Evolutionary conservation across 2,329 filamentous ascomycete genomes (phyloP).

Genomic region (Colletotrichum sp.): DNA sequence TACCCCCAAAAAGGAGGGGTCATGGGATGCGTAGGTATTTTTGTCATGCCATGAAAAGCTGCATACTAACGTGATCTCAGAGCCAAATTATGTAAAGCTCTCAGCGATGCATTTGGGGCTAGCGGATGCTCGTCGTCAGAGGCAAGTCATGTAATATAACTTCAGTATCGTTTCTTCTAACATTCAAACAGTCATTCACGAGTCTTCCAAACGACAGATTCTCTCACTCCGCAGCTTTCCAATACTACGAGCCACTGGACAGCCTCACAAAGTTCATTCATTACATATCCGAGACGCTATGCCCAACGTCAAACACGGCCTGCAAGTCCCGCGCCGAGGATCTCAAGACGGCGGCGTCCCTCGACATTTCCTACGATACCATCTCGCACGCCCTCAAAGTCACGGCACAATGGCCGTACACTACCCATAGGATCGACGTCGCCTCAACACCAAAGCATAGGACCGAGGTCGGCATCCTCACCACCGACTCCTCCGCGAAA

Average conservation of each 20-base stretch:
- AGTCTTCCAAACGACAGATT: slow-evolving; percentile 49
- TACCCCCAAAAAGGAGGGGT: slow-evolving; percentile 56
- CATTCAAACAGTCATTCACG: slow-evolving; percentile 58
- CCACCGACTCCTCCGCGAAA: slow-evolving; percentile 62
- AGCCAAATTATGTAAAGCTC: slow-evolving; percentile 58
- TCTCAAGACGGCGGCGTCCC: slow-evolving; percentile 58
- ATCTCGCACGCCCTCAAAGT: slow-evolving; percentile 69
- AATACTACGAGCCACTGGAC: slow-evolving; percentile 73
- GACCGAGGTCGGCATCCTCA: slow-evolving; percentile 83
- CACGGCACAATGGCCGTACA: slow-evolving; percentile 67
- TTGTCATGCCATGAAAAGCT: background rate
- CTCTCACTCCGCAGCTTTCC: slow-evolving; percentile 56
- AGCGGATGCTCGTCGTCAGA: slow-evolving; percentile 55
- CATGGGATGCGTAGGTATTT: slow-evolving; percentile 28
- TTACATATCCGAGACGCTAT: slow-evolving; percentile 59
- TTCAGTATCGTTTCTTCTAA: background rate
- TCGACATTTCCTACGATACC: slow-evolving; percentile 81
- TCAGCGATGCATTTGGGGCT: slow-evolving; percentile 62
- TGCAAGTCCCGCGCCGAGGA: slow-evolving; percentile 56
- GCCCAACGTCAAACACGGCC: slow-evolving; percentile 44
- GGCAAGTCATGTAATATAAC: background rate
- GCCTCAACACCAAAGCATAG: slow-evolving; percentile 52
- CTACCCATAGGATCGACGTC: slow-evolving; percentile 43
- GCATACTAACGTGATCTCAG: slow-evolving; percentile 31
- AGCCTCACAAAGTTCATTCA: slow-evolving; percentile 58